Conservation (phyloP, 352 stramenopile species). For the Elongisporangium anandrum region DNA sequence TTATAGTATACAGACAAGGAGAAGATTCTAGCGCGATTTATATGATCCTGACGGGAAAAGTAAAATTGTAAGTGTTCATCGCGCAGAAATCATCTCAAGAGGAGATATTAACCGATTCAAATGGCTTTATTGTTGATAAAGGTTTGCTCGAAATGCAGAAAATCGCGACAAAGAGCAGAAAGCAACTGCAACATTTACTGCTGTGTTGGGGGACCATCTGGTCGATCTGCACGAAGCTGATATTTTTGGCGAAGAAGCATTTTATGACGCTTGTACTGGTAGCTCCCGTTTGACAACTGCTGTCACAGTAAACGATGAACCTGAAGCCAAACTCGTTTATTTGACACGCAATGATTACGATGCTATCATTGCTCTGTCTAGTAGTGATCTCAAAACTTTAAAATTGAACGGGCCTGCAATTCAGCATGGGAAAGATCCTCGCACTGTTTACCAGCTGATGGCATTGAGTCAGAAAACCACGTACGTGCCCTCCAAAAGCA, state of each 20-base stretch:
- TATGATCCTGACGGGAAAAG: constrained; percentile 23
- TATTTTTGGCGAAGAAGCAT: constrained; percentile 38
- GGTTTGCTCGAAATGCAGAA: constrained; percentile 1
- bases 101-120: background rate
- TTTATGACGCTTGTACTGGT: constrained; percentile 11
- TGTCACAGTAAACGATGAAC: constrained; percentile 18
- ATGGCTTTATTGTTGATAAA: background rate
- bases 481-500: background rate
- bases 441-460: background rate
- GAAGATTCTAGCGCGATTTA: constrained; percentile 23
- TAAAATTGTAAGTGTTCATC: constrained; percentile 19
- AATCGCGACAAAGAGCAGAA: constrained; percentile 3
- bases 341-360: constrained; percentile 14
- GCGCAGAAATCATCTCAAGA: too few species aligned
- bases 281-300: constrained; percentile 4
- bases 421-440: background rate
- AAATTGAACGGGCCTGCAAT: background rate
- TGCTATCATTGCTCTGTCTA: constrained; percentile 4
- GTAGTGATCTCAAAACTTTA: constrained; percentile 1
- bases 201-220: constrained; percentile 7
- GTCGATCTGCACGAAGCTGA: constrained; percentile 30
- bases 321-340: constrained; percentile 14
- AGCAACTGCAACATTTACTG: background rate
- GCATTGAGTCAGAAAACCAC: background rate
- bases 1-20: constrained; percentile 27